These are phyloP conservation scores for Trametes pubescens DNA, from an alignment of 1,284 basidiomycete genomes.

Conservation along the genomic window DNA sequence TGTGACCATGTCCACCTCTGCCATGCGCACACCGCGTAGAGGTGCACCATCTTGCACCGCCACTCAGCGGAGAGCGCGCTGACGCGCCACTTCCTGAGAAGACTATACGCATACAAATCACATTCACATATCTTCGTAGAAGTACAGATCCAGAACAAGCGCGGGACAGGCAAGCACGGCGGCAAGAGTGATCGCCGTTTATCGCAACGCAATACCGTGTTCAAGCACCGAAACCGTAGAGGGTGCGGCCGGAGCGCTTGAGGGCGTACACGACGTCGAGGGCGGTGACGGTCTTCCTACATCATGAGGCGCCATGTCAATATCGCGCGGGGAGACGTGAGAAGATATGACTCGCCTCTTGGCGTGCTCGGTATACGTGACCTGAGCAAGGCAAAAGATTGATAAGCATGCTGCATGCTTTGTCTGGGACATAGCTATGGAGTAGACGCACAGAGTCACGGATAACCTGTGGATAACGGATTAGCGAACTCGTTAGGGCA, in stretches of 20 bases:
- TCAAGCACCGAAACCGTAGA: slow-evolving; percentile 82
- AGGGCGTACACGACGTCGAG: slow-evolving; percentile 86
- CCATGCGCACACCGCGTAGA: too few species aligned
- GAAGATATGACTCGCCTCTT: slow-evolving; percentile 63
- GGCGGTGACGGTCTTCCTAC: slow-evolving; percentile 84
- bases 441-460: slow-evolving; percentile 66
- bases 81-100: too few species aligned
- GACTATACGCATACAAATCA: slow-evolving; percentile 19
- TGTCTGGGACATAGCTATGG: background rate
- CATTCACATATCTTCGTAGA: slow-evolving; percentile 24
- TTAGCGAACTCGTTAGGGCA: slow-evolving; percentile 10
- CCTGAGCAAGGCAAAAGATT: slow-evolving; percentile 40
- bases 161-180: slow-evolving; percentile 1
- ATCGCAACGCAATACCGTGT: background rate
- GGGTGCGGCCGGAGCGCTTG: slow-evolving; percentile 83
- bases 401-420: slow-evolving; percentile 21
- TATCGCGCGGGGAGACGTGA: background rate
- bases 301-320: slow-evolving; percentile 13
- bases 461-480: slow-evolving; percentile 57
- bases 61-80: too few species aligned
- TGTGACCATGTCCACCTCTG: too few species aligned
- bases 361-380: slow-evolving; percentile 91
- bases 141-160: slow-evolving; percentile 20
- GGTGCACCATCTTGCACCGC: too few species aligned
- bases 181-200: background rate